phyloP scores from a whole-genome alignment of 1,284 basidiomycete genomes.

The Sanghuangporus weigelae region DNA sequence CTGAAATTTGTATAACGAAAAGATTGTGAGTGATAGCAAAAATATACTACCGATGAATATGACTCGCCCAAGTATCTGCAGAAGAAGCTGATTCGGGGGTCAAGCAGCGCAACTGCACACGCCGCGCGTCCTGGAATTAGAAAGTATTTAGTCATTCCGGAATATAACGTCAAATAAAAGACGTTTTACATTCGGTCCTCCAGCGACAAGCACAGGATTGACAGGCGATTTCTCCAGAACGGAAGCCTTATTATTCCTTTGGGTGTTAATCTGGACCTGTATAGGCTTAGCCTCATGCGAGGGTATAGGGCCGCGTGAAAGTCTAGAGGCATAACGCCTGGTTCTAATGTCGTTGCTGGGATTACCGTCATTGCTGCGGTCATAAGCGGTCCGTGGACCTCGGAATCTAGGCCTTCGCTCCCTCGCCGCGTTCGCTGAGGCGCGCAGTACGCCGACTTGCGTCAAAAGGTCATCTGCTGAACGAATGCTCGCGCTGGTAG shows the following conservation, averaged over 20 bases:
- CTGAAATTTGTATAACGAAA: neutral
- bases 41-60: neutral
- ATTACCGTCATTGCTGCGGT: neutral
- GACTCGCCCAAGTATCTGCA: neutral
- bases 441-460: constrained; percentile 5
- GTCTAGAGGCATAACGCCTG: neutral
- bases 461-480: constrained; percentile 2
- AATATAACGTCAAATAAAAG: neutral
- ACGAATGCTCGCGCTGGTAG: neutral
- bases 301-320: neutral
- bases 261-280: neutral
- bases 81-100: neutral
- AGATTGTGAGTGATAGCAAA: neutral
- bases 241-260: neutral
- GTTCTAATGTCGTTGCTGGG: neutral
- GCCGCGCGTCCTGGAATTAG: neutral
- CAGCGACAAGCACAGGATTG: neutral
- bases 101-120: neutral
- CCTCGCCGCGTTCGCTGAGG: constrained; percentile 3
- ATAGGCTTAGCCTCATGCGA: neutral
- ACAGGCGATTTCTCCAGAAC: neutral
- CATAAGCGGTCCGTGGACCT: neutral
- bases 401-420: constrained; percentile 2
- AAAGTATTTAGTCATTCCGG: neutral
- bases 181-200: neutral